phyloP scores from a whole-genome alignment of 345 rosid species.

The Rhizophora apiculata region DNA sequence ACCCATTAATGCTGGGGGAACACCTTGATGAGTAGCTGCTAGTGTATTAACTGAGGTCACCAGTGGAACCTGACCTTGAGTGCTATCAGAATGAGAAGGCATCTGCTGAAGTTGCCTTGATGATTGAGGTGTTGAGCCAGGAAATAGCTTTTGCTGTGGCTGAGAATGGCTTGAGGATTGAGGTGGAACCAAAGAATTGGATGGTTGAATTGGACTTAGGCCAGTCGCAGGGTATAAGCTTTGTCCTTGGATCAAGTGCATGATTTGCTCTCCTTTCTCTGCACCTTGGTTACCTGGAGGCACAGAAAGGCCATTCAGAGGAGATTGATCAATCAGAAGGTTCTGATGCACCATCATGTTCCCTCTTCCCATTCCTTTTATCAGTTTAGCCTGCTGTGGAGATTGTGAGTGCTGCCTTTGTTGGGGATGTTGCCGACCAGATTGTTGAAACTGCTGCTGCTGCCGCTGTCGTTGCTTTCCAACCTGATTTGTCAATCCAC shows the following conservation, averaged over 20 bases:
- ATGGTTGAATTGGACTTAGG: constrained; percentile 48
- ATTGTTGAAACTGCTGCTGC: constrained; percentile 78
- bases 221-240: constrained; percentile 56
- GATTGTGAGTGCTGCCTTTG: constrained; percentile 63
- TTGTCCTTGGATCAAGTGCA: constrained; percentile 61
- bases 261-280: constrained; percentile 66
- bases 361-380: constrained; percentile 87
- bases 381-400: constrained; percentile 64
- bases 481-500: constrained; percentile 65
- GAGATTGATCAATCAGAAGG: constrained; percentile 60
- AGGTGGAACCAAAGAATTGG: constrained; percentile 55
- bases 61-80: constrained; percentile 54
- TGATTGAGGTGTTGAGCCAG: constrained; percentile 43
- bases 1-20: constrained; percentile 33
- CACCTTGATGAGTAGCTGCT: constrained; percentile 45
- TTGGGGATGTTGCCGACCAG: constrained; percentile 87
- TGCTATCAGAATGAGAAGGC: constrained; percentile 60
- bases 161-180: constrained; percentile 58
- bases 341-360: constrained; percentile 64
- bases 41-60: constrained; percentile 43
- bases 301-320: constrained; percentile 57
- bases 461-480: constrained; percentile 87
- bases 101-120: constrained; percentile 57
- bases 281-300: constrained; percentile 55
- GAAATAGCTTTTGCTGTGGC: constrained; percentile 49